Conservation (phyloP, 2,329 filamentous ascomycete species). For the Pseudocercospora eumusae region DNA sequence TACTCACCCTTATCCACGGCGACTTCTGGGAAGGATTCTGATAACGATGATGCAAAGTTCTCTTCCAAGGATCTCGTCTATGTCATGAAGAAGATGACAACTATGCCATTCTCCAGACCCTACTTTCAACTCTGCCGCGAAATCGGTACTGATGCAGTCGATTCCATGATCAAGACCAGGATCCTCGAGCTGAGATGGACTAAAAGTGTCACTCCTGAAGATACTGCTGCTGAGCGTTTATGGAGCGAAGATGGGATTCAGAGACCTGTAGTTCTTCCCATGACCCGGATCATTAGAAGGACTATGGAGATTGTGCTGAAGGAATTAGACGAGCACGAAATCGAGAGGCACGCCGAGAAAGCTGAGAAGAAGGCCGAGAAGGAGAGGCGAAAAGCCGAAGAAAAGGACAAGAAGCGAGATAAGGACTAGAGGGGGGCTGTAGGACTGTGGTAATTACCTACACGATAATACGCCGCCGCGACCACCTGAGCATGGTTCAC, state of each 20-base stretch:
- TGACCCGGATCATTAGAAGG: slow-evolving; percentile 25
- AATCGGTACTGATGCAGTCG: slow-evolving; percentile 23
- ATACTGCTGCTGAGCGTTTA: slow-evolving; percentile 19
- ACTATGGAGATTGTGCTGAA: slow-evolving; percentile 26
- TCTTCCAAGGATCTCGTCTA: slow-evolving; percentile 20
- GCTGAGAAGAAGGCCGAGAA: slow-evolving; percentile 4
- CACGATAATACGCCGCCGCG: too few species aligned
- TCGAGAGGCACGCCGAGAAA: not conserved
- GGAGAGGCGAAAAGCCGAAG: not conserved
- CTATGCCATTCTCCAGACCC: slow-evolving; percentile 22
- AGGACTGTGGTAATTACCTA: too few species aligned
- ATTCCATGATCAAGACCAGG: slow-evolving; percentile 27
- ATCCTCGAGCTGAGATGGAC: slow-evolving; percentile 28
- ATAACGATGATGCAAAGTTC: slow-evolving; percentile 20
- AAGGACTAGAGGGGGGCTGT: slow-evolving; percentile 3
- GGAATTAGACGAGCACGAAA: slow-evolving; percentile 14
- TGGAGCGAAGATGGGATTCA: slow-evolving; percentile 25
- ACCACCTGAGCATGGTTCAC: too few species aligned
- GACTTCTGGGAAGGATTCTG: slow-evolving; percentile 18
- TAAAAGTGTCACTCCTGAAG: slow-evolving; percentile 21
- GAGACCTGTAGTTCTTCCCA: slow-evolving; percentile 24
- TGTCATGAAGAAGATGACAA: slow-evolving; percentile 25
- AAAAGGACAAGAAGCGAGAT: not conserved
- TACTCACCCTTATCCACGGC: slow-evolving; percentile 24
- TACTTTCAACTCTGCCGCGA: slow-evolving; percentile 27